Evolutionary conservation across 805 yeast species (phyloP).

Genomic region (Starmerella vitae): DNA sequence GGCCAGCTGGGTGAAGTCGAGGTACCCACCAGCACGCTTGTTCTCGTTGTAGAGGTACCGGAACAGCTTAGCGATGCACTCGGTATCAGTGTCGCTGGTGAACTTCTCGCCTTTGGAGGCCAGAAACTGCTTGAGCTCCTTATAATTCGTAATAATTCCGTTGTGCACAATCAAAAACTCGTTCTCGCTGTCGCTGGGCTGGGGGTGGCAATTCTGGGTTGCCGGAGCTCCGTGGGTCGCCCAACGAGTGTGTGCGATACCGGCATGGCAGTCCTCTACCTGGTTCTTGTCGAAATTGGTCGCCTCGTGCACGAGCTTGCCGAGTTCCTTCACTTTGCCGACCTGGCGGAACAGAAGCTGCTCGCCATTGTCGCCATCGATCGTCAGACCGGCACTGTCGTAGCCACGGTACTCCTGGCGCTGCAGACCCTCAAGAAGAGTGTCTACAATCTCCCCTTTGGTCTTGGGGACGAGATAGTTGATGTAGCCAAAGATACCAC

Average conservation of each 20-base stretch:
- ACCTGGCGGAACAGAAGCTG: slow-evolving; percentile 66
- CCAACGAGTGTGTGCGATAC: slow-evolving; percentile 99
- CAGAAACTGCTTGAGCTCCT: slow-evolving; percentile 76
- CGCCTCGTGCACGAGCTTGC: slow-evolving; percentile 38
- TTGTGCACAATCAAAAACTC: slow-evolving; percentile 92
- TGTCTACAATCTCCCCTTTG: slow-evolving; percentile 84
- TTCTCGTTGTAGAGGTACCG: slow-evolving; percentile 80
- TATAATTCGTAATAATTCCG: slow-evolving; percentile 93
- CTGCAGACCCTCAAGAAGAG: slow-evolving; percentile 57
- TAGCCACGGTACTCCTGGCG: slow-evolving; percentile 96
- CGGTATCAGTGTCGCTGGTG: slow-evolving; percentile 93
- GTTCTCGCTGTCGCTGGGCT: slow-evolving; percentile 66
- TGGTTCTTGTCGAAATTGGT: slow-evolving; percentile 38
- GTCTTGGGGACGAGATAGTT: slow-evolving; percentile 85
- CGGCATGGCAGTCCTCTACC: slow-evolving; percentile 72
- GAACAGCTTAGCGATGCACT: slow-evolving; percentile 90
- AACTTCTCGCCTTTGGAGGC: slow-evolving; percentile 65
- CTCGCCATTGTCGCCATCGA: slow-evolving; percentile 76
- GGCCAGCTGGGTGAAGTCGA: slow-evolving; percentile 83
- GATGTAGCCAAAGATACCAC: slow-evolving; percentile 98
- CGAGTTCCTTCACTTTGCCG: slow-evolving; percentile 81
- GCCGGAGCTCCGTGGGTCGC: slow-evolving; percentile 97
- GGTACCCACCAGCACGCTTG: slow-evolving; percentile 41
- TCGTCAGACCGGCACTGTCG: slow-evolving; percentile 92
- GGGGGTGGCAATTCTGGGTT: slow-evolving; percentile 86